Conservation (phyloP, 768 basidiomycete genomes). For the Podaxis pistillaris region DNA sequence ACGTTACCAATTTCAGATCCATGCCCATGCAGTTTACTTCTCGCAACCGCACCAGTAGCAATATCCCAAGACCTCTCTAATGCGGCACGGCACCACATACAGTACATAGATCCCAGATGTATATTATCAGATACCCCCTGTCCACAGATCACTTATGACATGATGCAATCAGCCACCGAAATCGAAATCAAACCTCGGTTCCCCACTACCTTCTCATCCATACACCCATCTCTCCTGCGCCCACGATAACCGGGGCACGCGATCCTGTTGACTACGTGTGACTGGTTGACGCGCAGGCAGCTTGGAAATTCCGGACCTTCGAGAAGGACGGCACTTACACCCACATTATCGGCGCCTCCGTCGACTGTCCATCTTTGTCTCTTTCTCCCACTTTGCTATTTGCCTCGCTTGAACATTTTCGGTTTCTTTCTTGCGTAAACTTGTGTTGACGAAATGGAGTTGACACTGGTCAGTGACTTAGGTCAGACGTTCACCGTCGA, state of each 20-base stretch:
- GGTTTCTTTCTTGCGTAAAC: constrained; percentile 8
- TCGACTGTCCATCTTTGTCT: constrained; percentile 2
- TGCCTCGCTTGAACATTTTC: constrained; percentile 7
- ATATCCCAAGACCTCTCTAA: constrained; percentile 1
- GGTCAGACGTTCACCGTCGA: constrained; percentile 70
- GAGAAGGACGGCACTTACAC: not conserved
- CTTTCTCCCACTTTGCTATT: constrained; percentile 8
- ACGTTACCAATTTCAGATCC: constrained; percentile 3
- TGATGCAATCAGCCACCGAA: constrained; percentile 9
- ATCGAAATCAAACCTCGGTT: not conserved
- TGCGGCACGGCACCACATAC: not conserved
- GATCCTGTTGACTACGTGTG: not conserved
- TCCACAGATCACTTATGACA: not conserved
- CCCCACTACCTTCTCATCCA: not conserved
- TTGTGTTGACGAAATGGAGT: constrained; percentile 44
- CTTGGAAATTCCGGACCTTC: not conserved
- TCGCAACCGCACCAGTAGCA: constrained; percentile 8
- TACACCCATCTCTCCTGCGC: not conserved
- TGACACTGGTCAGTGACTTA: constrained; percentile 70
- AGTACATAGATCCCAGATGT: not conserved
- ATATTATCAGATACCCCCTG: constrained; percentile 1
- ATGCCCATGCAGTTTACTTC: constrained; percentile 10
- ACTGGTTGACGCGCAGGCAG: not conserved
- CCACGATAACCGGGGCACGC: not conserved
- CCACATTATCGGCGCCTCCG: constrained; percentile 3